A percentile compares a stretch with the other conserved stretches of the same genome.
Evolutionary conservation across 164 flowering plant genomes (phyloP).

Genomic region (Vitis amurensis): DNA sequence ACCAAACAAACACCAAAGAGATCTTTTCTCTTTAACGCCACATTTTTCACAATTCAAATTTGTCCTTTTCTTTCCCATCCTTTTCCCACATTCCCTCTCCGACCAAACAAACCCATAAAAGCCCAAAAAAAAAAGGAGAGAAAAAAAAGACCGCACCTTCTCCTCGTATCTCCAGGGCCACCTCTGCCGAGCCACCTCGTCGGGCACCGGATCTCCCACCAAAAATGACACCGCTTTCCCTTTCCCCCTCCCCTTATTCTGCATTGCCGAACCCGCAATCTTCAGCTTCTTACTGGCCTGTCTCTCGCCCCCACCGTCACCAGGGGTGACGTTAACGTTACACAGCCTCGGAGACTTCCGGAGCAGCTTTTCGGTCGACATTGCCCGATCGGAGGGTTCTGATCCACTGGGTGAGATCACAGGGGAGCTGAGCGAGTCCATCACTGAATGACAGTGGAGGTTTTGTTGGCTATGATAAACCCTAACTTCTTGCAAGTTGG

Average conservation of each 20-base stretch:
- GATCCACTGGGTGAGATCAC: too few relatives aligned
- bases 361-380: neutral
- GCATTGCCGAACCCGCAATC: neutral
- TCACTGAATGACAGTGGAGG: too few relatives aligned
- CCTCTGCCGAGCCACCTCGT: conserved; percentile 12
- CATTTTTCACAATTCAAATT: too few relatives aligned
- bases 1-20: too few relatives aligned
- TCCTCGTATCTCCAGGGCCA: conserved; percentile 19
- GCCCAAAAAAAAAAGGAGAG: neutral
- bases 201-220: conserved; percentile 18
- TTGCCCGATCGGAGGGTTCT: neutral
- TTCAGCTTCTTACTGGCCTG: conserved; percentile 4
- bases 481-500: too few relatives aligned
- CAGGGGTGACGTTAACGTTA: neutral
- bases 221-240: neutral
- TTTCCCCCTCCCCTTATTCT: neutral
- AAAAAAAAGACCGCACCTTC: neutral
- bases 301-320: neutral
- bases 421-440: too few relatives aligned
- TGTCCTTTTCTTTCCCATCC: too few relatives aligned
- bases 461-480: too few relatives aligned
- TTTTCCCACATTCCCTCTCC: too few relatives aligned
- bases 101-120: too few relatives aligned
- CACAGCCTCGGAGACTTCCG: neutral
- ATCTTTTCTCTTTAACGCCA: too few relatives aligned